phyloP scores from a whole-genome alignment of 345 rosid genomes.

The Populus euphratica region DNA sequence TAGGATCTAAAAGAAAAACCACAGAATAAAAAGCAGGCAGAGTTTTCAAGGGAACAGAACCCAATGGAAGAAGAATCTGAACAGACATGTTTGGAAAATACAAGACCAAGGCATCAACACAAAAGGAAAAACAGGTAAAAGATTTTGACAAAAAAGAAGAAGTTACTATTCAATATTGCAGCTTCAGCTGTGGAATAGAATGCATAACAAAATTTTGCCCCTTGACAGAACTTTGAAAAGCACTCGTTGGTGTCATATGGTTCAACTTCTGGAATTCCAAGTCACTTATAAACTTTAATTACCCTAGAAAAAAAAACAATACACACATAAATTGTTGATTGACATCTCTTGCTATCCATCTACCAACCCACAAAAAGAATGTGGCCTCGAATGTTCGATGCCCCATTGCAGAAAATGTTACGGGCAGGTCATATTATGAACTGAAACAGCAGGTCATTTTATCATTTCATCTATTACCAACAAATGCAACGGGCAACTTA shows the following conservation, averaged over 20 bases:
- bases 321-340: not conserved
- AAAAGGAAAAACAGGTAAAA: not conserved
- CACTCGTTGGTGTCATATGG: not conserved
- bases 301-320: not conserved
- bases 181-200: not conserved
- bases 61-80: not conserved
- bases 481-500: not conserved
- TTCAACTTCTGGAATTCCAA: not conserved
- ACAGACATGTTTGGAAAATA: not conserved
- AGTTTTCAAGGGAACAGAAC: not conserved
- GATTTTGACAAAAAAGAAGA: not conserved
- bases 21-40: not conserved
- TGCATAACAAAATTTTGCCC: not conserved
- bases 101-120: not conserved
- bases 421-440: not conserved
- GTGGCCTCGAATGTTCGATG: not conserved
- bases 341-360: not conserved
- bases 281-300: slow-evolving; percentile 12
- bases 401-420: not conserved
- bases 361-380: not conserved
- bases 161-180: not conserved
- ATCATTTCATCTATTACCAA: not conserved
- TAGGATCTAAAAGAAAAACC: not conserved
- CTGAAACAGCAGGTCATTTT: not conserved
- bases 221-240: not conserved